phyloP scores from a whole-genome alignment of 2,329 filamentous ascomycete species.

The Fonsecaea monophora region DNA sequence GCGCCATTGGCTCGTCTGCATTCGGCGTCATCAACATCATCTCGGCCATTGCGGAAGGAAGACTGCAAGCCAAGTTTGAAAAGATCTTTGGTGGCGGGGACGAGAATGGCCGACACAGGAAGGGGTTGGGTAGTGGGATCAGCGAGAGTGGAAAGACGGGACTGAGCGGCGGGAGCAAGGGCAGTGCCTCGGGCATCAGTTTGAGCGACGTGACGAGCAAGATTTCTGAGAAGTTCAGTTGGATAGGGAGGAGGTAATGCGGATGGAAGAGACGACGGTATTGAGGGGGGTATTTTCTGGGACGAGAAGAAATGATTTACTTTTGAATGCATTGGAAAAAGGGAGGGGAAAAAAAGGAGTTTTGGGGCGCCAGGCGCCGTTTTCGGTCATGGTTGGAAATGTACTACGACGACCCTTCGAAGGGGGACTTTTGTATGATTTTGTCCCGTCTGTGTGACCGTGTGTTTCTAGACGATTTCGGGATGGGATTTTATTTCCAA shows the following conservation, averaged over 20 bases:
- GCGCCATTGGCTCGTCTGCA: constrained; percentile 78
- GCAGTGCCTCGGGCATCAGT: constrained; percentile 31
- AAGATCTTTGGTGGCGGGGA: constrained; percentile 39
- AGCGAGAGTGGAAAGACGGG: constrained; percentile 38
- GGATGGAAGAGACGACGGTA: not conserved
- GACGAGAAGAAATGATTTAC: not conserved
- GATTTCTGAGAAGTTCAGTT: constrained; percentile 38
- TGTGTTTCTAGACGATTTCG: too few species aligned
- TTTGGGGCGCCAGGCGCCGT: not conserved
- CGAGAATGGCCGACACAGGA: constrained; percentile 33
- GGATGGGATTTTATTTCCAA: too few species aligned
- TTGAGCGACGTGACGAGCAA: constrained; percentile 36
- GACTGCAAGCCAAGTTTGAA: constrained; percentile 63
- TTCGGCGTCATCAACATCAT: constrained; percentile 85
- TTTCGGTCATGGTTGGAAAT: not conserved
- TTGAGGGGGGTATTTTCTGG: not conserved
- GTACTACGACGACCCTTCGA: not conserved
- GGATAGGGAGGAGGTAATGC: constrained; percentile 28
- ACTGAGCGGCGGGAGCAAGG: constrained; percentile 24
- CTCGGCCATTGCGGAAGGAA: constrained; percentile 85
- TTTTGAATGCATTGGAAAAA: not conserved
- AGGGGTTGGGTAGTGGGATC: constrained; percentile 31
- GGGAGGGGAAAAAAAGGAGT: not conserved
- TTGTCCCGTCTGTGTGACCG: too few species aligned
- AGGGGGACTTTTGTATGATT: too few species aligned